These are phyloP conservation scores for Pyrenophora seminiperda DNA, from an alignment of 2,329 filamentous ascomycete genomes.

Conservation along the genomic window DNA sequence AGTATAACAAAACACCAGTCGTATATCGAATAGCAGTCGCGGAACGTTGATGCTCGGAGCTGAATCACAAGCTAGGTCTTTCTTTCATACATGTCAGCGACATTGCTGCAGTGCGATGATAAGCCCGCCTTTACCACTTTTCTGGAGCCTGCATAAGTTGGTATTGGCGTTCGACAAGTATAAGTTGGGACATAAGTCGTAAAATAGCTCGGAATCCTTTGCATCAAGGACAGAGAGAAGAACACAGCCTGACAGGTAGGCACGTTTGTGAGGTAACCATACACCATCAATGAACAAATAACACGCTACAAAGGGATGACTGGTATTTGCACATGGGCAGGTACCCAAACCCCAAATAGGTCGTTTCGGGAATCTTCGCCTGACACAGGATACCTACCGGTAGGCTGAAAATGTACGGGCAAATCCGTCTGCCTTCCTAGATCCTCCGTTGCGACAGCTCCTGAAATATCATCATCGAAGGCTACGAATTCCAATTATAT, in stretches of 20 bases:
- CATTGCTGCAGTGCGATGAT: constrained; percentile 2
- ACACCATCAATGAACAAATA: no score
- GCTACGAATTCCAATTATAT: no score
- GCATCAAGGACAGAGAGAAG: background rate
- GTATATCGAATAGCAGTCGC: background rate
- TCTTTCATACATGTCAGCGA: constrained; percentile 2
- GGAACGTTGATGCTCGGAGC: background rate
- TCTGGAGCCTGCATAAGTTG: background rate
- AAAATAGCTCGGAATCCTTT: background rate
- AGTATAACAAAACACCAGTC: background rate
- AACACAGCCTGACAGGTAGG: background rate
- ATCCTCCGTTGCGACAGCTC: no score
- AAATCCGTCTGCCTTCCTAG: no score
- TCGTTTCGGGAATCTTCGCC: no score
- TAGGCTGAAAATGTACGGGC: no score
- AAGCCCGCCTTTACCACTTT: constrained; percentile 4
- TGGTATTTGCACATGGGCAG: background rate
- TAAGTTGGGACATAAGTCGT: background rate
- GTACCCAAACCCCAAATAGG: no score
- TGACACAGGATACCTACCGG: no score
- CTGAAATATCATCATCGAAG: no score
- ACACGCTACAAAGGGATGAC: no score
- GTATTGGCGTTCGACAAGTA: background rate
- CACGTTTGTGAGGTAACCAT: background rate
- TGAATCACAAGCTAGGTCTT: background rate